phyloP scores from a whole-genome alignment of 129 eudicot species.

The Artemisia tridentata region DNA sequence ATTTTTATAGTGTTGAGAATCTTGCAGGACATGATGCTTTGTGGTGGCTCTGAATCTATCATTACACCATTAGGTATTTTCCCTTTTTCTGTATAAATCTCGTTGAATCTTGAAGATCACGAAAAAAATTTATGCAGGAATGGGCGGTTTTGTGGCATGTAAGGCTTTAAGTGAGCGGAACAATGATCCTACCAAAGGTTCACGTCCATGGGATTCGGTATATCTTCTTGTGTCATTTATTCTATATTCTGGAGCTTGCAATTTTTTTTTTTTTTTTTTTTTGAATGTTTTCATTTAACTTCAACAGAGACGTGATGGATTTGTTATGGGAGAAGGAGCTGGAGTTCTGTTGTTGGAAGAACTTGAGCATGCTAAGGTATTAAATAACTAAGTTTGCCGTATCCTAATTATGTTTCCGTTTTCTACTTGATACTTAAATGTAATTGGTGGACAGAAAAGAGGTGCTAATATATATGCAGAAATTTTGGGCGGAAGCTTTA shows the following conservation, averaged over 20 bases:
- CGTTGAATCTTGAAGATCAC: slow-evolving; percentile 4
- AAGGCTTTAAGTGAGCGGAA: slow-evolving; percentile 80
- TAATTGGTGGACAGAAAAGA: slow-evolving; percentile 48
- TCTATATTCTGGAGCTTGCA: not conserved
- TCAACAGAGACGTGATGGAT: slow-evolving; percentile 76
- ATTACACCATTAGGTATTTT: slow-evolving; percentile 73
- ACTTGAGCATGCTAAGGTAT: slow-evolving; percentile 87
- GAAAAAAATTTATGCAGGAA: slow-evolving; percentile 46
- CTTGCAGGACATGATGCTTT: slow-evolving; percentile 83
- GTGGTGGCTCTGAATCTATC: slow-evolving; percentile 89
- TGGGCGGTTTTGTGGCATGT: slow-evolving; percentile 90
- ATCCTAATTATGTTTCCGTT: slow-evolving; percentile 5
- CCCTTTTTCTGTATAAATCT: not conserved
- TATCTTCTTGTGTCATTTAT: not conserved
- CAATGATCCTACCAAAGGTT: slow-evolving; percentile 73
- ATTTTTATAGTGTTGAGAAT: slow-evolving; percentile 14
- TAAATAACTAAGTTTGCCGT: not conserved
- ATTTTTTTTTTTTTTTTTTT: not conserved
- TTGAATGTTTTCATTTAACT: not conserved
- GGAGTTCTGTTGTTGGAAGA: slow-evolving; percentile 84
- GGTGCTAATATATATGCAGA: slow-evolving; percentile 81
- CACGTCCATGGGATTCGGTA: slow-evolving; percentile 93
- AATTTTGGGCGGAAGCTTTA: slow-evolving; percentile 84
- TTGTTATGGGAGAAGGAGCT: slow-evolving; percentile 95
- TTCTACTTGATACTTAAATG: not conserved